A percentile compares a stretch with the other conserved stretches of the same genome.
Conservation (phyloP, 2,329 filamentous ascomycete species). For the Endocalyx cinctus region DNA sequence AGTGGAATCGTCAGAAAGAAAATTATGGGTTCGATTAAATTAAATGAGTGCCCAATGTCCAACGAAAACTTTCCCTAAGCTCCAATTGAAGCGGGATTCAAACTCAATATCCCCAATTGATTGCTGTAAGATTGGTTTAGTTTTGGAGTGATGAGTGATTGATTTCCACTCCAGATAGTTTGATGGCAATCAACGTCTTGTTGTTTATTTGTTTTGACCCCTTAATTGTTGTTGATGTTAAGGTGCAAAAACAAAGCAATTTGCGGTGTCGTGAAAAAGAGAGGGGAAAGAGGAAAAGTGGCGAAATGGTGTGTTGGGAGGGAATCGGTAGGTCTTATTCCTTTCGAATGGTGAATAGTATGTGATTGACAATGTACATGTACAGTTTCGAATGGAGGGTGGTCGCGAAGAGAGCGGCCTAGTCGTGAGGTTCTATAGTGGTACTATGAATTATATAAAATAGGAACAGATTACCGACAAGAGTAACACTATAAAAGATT, state of each 20-base stretch:
- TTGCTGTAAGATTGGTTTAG: conserved; percentile 7
- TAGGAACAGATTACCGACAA: too few species aligned
- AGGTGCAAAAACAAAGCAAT: too few species aligned
- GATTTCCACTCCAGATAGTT: conserved; percentile 8
- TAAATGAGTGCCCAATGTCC: conserved; percentile 1
- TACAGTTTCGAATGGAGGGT: conserved; percentile 16
- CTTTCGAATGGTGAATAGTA: too few species aligned
- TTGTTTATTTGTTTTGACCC: conserved; percentile 26
- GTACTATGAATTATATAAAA: too few species aligned
- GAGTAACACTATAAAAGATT: too few species aligned
- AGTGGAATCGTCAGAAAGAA: background rate
- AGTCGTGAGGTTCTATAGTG: too few species aligned
- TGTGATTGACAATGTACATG: too few species aligned
- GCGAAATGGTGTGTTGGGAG: conserved; percentile 21
- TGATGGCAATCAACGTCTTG: too few species aligned
- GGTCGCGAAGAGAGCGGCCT: conserved; percentile 25
- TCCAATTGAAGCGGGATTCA: too few species aligned
- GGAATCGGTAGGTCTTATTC: conserved; percentile 30
- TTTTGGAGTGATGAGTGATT: too few species aligned
- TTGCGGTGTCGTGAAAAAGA: conserved; percentile 11
- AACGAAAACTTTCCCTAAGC: conserved; percentile 5
- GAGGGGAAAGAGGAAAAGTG: conserved; percentile 25
- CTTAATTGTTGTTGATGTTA: too few species aligned
- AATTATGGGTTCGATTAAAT: background rate
- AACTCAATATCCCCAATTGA: too few species aligned